A percentile compares a stretch with the other conserved stretches of the same genome.
Conservation (phyloP, 2,329 filamentous ascomycete species). For the Penicillium brasilianum region DNA sequence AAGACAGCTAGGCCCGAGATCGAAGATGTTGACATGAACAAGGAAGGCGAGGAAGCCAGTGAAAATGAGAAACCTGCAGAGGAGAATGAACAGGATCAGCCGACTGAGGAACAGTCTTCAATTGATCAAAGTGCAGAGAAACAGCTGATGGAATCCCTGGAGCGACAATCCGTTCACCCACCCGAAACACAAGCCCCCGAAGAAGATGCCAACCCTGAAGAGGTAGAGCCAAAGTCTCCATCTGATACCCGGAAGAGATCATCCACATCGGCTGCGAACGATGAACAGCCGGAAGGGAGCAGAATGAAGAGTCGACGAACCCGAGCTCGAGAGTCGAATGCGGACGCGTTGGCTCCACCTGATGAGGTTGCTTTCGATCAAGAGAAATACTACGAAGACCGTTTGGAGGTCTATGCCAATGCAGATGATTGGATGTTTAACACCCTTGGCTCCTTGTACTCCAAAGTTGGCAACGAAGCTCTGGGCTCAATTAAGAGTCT, state of each 20-base stretch:
- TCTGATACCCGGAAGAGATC: conserved; percentile 62
- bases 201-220: conserved; percentile 34
- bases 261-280: conserved; percentile 62
- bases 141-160: conserved; percentile 45
- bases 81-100: conserved; percentile 26
- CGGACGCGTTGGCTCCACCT: conserved; percentile 51
- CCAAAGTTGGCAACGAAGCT: conserved; percentile 55
- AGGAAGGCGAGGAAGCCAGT: conserved; percentile 20
- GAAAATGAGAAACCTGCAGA: conserved; percentile 15
- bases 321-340: conserved; percentile 62
- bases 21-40: conserved; percentile 26
- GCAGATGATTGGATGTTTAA: conserved; percentile 65
- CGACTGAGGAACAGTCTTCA: conserved; percentile 39
- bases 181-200: conserved; percentile 28
- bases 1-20: conserved; percentile 15
- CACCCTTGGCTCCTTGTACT: conserved; percentile 58
- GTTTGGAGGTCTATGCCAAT: conserved; percentile 57
- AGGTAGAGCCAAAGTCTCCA: conserved; percentile 41
- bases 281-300: conserved; percentile 62
- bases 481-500: conserved; percentile 50
- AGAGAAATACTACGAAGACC: conserved; percentile 60
- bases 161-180: conserved; percentile 35
- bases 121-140: conserved; percentile 45
- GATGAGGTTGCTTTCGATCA: conserved; percentile 58
- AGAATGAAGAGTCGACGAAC: conserved; percentile 65